These are phyloP conservation scores for Scedosporium dehoogii DNA, from an alignment of 2,329 filamentous ascomycete species.

Conservation along the genomic window DNA sequence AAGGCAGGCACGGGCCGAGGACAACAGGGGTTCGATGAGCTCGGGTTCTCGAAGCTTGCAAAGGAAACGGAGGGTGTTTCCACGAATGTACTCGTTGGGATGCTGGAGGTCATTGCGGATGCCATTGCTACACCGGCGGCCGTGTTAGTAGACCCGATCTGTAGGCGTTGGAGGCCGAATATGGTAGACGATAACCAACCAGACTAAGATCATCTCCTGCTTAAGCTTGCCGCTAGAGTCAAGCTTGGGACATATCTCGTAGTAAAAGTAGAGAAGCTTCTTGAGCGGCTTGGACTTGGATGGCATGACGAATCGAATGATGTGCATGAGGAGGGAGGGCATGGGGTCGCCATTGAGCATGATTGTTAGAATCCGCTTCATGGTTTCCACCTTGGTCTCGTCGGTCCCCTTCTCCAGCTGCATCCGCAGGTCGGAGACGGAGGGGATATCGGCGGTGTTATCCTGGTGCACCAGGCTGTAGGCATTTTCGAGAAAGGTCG, in stretches of 20 bases:
- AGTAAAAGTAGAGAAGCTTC: conserved; percentile 98
- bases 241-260: conserved; percentile 95
- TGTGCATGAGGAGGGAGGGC: conserved; percentile 95
- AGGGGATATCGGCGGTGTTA: conserved; percentile 87
- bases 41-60: conserved; percentile 94
- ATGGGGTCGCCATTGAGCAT: conserved; percentile 98
- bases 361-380: conserved; percentile 91
- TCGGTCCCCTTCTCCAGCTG: conserved; percentile 91
- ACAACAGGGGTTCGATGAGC: conserved; percentile 89
- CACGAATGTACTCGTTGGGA: conserved; percentile 95
- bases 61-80: conserved; percentile 95
- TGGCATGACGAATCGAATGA: conserved; percentile 99
- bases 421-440: conserved; percentile 81
- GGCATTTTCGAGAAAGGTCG: conserved; percentile 85
- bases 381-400: conserved; percentile 86
- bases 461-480: conserved; percentile 98
- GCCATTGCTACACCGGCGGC: conserved; percentile 59
- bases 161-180: background rate
- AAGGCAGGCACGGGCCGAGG: conserved; percentile 82
- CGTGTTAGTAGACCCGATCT: conserved; percentile 4
- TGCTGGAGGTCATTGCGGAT: conserved; percentile 97
- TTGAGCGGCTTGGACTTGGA: conserved; percentile 94
- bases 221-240: conserved; percentile 90
- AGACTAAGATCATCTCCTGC: conserved; percentile 99
- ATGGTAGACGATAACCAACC: conserved; percentile 41